These are phyloP conservation scores for Diplocarpon mali DNA, from an alignment of 2,329 filamentous ascomycete species.

Conservation along the genomic window DNA sequence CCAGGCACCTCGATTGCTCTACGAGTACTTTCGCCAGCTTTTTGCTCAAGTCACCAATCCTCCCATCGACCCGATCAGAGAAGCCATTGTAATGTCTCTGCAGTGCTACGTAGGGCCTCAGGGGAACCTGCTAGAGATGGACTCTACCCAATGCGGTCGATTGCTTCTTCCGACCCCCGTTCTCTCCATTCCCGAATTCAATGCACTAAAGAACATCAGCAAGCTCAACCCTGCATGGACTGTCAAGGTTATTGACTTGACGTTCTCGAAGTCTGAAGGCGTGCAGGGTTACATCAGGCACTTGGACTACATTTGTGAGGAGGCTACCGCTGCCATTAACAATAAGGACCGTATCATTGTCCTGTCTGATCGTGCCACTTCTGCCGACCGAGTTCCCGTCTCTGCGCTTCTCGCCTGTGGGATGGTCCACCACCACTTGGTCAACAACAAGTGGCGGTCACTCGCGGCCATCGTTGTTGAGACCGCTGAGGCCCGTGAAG, in stretches of 20 bases:
- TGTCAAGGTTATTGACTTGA: slow-evolving; percentile 83
- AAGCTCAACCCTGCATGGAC: slow-evolving; percentile 68
- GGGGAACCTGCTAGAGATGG: slow-evolving; percentile 91
- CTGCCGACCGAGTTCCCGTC: slow-evolving; percentile 69
- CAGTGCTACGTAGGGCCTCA: slow-evolving; percentile 95
- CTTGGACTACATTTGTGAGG: slow-evolving; percentile 78
- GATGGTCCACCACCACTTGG: slow-evolving; percentile 90
- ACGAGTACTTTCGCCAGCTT: slow-evolving; percentile 94
- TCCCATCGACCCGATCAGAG: slow-evolving; percentile 91
- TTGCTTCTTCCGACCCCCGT: slow-evolving; percentile 81
- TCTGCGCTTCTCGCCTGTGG: slow-evolving; percentile 81
- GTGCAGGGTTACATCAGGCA: slow-evolving; percentile 76
- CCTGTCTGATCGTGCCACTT: slow-evolving; percentile 79
- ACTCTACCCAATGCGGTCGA: slow-evolving; percentile 75
- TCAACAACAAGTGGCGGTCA: slow-evolving; percentile 91
- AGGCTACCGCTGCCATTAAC: slow-evolving; percentile 73
- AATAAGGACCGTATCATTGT: slow-evolving; percentile 77
- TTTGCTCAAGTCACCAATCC: slow-evolving; percentile 98
- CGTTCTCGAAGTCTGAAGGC: slow-evolving; percentile 79
- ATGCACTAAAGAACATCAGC: slow-evolving; percentile 69
- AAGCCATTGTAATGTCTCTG: slow-evolving; percentile 96
- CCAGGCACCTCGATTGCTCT: slow-evolving; percentile 77
- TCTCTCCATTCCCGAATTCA: slow-evolving; percentile 83
- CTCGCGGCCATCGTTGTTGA: slow-evolving; percentile 79
- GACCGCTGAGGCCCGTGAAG: slow-evolving; percentile 90